Evolutionary conservation across 345 rosid genomes (phyloP).

Genomic region (Cardiospermum halicacabum): DNA sequence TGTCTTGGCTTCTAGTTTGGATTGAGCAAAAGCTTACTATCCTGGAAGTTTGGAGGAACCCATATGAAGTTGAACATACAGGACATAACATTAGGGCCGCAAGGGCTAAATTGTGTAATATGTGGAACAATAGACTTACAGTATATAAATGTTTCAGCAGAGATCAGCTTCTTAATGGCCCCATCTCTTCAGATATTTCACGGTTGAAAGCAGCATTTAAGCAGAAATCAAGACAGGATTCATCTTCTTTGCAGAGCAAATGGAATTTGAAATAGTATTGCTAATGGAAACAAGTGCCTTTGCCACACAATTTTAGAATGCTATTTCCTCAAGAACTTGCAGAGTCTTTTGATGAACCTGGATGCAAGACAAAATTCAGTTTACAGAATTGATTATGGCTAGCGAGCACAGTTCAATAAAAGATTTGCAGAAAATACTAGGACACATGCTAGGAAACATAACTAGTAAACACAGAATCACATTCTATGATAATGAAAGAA

Average conservation of each 20-base stretch:
- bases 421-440: too few relatives aligned
- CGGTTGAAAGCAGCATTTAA: background rate
- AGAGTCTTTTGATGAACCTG: conserved; percentile 93
- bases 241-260: background rate
- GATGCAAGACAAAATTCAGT: conserved; percentile 13
- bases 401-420: too few relatives aligned
- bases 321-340: conserved; percentile 77
- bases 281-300: conserved; percentile 6
- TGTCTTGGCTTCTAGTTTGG: background rate
- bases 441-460: background rate
- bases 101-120: background rate
- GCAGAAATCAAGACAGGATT: background rate
- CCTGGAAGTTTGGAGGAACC: background rate
- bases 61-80: background rate
- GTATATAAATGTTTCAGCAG: background rate
- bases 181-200: conserved; percentile 1
- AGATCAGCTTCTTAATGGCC: background rate
- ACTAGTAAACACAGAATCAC: conserved; percentile 5
- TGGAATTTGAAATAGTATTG: background rate
- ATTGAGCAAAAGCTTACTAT: background rate
- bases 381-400: too few relatives aligned
- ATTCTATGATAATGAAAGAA: background rate
- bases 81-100: background rate
- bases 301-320: conserved; percentile 38
- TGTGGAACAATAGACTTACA: background rate